These are phyloP conservation scores for Ganoderma multipileum DNA, from an alignment of 1,284 basidiomycete genomes.

Conservation along the genomic window DNA sequence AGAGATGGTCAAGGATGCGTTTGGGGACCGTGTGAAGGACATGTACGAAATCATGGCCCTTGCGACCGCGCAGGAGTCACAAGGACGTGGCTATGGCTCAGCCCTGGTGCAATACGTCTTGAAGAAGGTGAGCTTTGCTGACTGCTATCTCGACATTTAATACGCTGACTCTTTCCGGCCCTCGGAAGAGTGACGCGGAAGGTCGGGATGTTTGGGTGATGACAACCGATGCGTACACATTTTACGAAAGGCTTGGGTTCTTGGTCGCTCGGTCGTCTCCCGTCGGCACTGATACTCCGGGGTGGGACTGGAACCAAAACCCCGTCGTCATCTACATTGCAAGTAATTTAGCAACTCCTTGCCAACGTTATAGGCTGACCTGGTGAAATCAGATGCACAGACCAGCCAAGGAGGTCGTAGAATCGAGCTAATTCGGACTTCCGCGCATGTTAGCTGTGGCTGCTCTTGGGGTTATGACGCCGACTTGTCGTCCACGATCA, in stretches of 20 bases:
- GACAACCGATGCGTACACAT: constrained; percentile 12
- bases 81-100: constrained; percentile 14
- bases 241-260: constrained; percentile 27
- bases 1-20: not conserved
- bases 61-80: constrained; percentile 1
- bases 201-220: constrained; percentile 16
- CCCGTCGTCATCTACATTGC: constrained; percentile 12
- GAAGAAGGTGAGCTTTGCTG: not conserved
- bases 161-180: not conserved
- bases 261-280: not conserved
- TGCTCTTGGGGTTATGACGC: not conserved
- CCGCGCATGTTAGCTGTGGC: not conserved
- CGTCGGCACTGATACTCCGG: constrained; percentile 21
- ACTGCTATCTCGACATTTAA: not conserved
- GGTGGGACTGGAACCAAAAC: constrained; percentile 18
- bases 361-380: not conserved
- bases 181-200: constrained; percentile 18
- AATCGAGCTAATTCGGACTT: not conserved
- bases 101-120: constrained; percentile 2
- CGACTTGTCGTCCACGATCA: not conserved
- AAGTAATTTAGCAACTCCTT: not conserved
- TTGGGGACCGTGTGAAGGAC: constrained; percentile 3
- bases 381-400: constrained; percentile 9
- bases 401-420: constrained; percentile 4
- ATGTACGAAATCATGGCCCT: constrained; percentile 11